A percentile compares a stretch with the other conserved stretches of the same genome.
phyloP scores from a whole-genome alignment of 2,329 filamentous ascomycete species.

The Aspergillus udagawae region DNA sequence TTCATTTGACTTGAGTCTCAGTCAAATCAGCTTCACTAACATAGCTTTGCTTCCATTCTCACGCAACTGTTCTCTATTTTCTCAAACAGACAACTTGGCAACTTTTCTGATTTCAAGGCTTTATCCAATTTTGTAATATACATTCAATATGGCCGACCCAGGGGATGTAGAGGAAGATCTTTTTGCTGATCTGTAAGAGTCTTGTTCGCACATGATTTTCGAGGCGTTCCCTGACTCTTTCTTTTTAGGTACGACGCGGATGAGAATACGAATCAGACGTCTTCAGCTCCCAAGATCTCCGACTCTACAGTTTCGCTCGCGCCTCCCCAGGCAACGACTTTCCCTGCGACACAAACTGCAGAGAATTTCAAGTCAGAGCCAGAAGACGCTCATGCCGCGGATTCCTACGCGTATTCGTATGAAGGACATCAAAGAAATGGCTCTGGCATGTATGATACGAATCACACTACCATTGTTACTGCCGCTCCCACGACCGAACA shows the following conservation, averaged over 20 bases:
- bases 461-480: conserved; percentile 15
- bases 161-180: conserved; percentile 90
- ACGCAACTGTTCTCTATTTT: not conserved
- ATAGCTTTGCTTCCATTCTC: not conserved
- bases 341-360: conserved; percentile 31
- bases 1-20: not conserved
- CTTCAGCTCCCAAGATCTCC: conserved; percentile 34
- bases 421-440: conserved; percentile 24
- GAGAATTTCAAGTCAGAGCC: conserved; percentile 27
- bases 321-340: conserved; percentile 26
- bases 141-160: conserved; percentile 65
- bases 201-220: not conserved
- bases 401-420: conserved; percentile 18
- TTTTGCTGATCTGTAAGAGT: conserved; percentile 83
- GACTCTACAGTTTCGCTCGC: conserved; percentile 31
- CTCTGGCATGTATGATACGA: conserved; percentile 21
- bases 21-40: not conserved
- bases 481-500: conserved; percentile 23
- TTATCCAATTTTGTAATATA: not conserved
- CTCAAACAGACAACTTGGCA: not conserved
- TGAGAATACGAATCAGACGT: conserved; percentile 44
- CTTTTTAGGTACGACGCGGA: conserved; percentile 62
- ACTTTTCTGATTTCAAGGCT: not conserved
- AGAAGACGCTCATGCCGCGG: conserved; percentile 16
- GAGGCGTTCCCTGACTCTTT: conserved; percentile 6